Evolutionary conservation across 768 basidiomycete species (phyloP).

Genomic region (Rubroboletus satanas): DNA sequence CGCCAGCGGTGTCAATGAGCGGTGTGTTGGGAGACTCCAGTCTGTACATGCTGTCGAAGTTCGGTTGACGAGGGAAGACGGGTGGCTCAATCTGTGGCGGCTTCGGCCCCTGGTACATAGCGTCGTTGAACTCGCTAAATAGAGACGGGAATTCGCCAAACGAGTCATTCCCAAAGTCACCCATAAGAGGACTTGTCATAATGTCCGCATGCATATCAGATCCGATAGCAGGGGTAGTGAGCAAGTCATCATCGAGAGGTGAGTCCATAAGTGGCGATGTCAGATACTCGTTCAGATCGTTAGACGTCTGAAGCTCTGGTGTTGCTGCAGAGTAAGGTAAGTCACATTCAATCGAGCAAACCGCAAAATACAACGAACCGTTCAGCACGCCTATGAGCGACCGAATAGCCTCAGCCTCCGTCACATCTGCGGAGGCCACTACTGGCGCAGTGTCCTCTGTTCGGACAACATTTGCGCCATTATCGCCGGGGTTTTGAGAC

Average conservation of each 20-base stretch:
- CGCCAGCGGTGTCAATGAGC: constrained; percentile 38
- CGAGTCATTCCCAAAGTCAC: constrained; percentile 31
- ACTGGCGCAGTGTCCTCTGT: constrained; percentile 25
- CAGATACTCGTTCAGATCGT: constrained; percentile 40
- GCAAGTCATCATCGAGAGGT: constrained; percentile 43
- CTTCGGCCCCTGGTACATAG: constrained; percentile 18
- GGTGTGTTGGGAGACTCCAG: constrained; percentile 52
- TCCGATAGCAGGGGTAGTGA: constrained; percentile 41
- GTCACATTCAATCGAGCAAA: fast-evolving
- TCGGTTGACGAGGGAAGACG: constrained; percentile 13
- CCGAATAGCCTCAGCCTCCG: constrained; percentile 33
- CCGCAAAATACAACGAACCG: constrained; percentile 24
- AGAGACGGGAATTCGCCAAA: constrained; percentile 34
- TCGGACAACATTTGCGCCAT: constrained; percentile 33
- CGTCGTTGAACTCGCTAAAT: constrained; percentile 22
- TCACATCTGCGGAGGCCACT: constrained; percentile 17
- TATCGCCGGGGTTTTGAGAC: constrained; percentile 43
- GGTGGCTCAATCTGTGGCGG: constrained; percentile 8
- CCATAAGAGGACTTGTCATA: constrained; percentile 40
- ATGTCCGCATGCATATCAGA: constrained; percentile 37
- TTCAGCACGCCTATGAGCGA: constrained; percentile 39
- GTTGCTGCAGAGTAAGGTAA: constrained; percentile 15
- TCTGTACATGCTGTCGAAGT: constrained; percentile 39
- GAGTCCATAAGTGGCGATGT: constrained; percentile 48
- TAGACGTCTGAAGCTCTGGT: constrained; percentile 36